Evolutionary conservation across 2,329 filamentous ascomycete genomes (phyloP), one percentile per base, ranked within the genome.

Genomic region (Colletotrichum cuscutae): DNA sequence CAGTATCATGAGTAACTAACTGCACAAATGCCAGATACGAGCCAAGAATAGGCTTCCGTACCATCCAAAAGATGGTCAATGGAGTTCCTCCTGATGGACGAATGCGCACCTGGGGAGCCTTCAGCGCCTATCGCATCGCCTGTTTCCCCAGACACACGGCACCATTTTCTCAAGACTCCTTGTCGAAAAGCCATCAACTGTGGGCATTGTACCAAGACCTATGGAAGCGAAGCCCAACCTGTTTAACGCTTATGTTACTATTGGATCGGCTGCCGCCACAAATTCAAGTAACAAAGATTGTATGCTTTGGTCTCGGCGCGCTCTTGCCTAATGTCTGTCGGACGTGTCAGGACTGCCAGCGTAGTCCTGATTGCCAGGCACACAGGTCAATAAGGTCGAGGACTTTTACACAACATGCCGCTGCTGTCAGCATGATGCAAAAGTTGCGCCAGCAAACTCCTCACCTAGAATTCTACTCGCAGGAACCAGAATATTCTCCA

Each of bases 401-500:
- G 56, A 6, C 9, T 2, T 32, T 22, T 11, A 22, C n/a, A 6
- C 62, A 71, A 28, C 68, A 71, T 49, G 42, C 32, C 9, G 35
- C 35, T 13, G 63, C 49, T 4, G 15, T 71, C 24, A 49, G 32
- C 6, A 57, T 71, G 56, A 26, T 54, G 30, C 22, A 30, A 7
- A 3, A 46, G 15, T 24, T 66, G 26, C 15, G 9, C 5, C 59
- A 9, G 32, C 13, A n/a, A 61, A 9, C 22, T 71, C n/a, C 62
- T 8, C 13, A 42, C 13, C 15, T 42, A 42, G 13, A 19, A 24
- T 57, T 46, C 30, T 61, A 46, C n/a, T 15, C 53, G 9, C 60
- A 71, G 24, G 68, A 66, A 6, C 68, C 68, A 22, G 32, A 24
- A 4, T 67, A 67, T 12, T 37, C 56, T 4, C 42, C 19, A 11